phyloP scores from a whole-genome alignment of 2,329 filamentous ascomycete genomes.

The Fusarium brevicatenulatum region DNA sequence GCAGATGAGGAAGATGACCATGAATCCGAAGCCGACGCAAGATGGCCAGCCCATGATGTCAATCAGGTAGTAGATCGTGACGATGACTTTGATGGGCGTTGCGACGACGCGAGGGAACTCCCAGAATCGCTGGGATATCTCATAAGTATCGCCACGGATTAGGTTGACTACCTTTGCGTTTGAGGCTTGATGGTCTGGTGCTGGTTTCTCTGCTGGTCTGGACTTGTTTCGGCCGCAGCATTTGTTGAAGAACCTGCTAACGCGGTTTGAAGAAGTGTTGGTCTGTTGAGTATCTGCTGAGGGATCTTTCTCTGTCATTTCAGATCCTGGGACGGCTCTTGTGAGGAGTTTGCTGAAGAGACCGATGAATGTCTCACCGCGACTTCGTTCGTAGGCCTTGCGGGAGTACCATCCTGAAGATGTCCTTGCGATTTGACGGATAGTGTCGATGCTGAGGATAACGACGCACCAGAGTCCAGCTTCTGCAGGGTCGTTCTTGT shows the following conservation, averaged over 20 bases:
- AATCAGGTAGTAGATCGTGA: conserved; percentile 72
- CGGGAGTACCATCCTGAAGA: conserved; percentile 79
- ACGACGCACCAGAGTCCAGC: conserved; percentile 51
- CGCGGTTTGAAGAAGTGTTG: neutral
- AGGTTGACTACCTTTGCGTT: conserved; percentile 93
- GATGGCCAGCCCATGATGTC: conserved; percentile 84
- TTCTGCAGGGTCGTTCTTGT: conserved; percentile 43
- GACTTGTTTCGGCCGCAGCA: conserved; percentile 32
- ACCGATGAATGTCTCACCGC: conserved; percentile 70
- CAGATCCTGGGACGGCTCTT: conserved; percentile 52
- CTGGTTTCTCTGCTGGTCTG: neutral
- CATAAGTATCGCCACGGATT: conserved; percentile 84
- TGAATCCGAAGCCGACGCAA: conserved; percentile 75
- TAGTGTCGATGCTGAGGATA: conserved; percentile 49
- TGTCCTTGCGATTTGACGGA: conserved; percentile 51
- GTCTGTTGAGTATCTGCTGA: neutral
- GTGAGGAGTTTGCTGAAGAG: conserved; percentile 53
- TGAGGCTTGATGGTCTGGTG: conserved; percentile 68
- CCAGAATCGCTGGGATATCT: conserved; percentile 87
- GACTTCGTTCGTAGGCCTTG: conserved; percentile 82
- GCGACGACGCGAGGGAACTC: conserved; percentile 81
- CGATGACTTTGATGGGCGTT: conserved; percentile 78
- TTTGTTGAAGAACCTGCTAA: conserved; percentile 25
- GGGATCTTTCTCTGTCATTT: conserved; percentile 50
- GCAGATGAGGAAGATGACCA: conserved; percentile 73